Percentiles rank a stretch among this genome's conserved stretches.
phyloP scores from a whole-genome alignment of 2,329 filamentous ascomycete species.

The Cladosporium sp. region DNA sequence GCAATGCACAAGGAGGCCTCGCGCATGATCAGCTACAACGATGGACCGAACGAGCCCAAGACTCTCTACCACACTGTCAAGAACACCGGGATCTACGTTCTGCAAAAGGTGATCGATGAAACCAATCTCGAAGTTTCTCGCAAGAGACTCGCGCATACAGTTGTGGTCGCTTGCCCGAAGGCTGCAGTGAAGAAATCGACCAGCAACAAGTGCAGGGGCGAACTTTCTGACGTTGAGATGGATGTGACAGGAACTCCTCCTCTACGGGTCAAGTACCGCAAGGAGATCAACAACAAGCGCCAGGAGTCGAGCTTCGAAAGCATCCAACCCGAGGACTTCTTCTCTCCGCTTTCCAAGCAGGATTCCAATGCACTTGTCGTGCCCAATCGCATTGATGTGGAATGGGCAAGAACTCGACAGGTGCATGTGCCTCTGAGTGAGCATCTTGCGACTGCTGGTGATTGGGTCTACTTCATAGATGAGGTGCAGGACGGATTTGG shows the following conservation, averaged over 20 bases:
- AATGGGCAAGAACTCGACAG: constrained; percentile 76
- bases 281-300: constrained; percentile 79
- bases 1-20: constrained; percentile 70
- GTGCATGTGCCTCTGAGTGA: constrained; percentile 87
- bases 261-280: constrained; percentile 88
- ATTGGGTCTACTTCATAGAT: constrained; percentile 88
- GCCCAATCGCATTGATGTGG: constrained; percentile 63
- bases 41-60: constrained; percentile 41
- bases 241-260: constrained; percentile 87
- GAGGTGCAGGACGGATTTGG: constrained; percentile 90
- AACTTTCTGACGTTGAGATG: constrained; percentile 81
- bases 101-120: constrained; percentile 84
- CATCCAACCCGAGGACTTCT: constrained; percentile 83
- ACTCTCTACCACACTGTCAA: constrained; percentile 71
- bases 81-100: constrained; percentile 82
- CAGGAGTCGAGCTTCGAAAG: constrained; percentile 89
- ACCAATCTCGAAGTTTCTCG: constrained; percentile 73
- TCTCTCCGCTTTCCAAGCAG: constrained; percentile 70
- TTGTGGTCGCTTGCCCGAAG: constrained; percentile 82
- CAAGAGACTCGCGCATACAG: constrained; percentile 71
- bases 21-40: constrained; percentile 54
- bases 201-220: constrained; percentile 75
- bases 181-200: constrained; percentile 69
- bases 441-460: constrained; percentile 74
- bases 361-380: constrained; percentile 54